Percentiles rank a stretch among this genome's conserved stretches.
phyloP scores from a whole-genome alignment of 805 yeast species.

The Yamadazyma ubonensis region DNA sequence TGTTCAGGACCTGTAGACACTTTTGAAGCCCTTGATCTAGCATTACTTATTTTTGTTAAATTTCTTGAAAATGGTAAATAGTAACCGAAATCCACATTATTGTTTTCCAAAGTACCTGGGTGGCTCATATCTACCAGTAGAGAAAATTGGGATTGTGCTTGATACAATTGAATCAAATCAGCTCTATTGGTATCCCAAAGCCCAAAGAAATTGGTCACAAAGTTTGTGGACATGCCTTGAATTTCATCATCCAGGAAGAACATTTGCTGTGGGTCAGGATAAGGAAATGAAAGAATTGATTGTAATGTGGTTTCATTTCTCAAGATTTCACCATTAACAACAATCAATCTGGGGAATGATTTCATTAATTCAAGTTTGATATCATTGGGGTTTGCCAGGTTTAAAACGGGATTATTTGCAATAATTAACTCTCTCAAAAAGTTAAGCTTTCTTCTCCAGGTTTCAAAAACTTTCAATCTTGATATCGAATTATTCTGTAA shows the following conservation, averaged over 20 bases:
- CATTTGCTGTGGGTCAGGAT: conserved; percentile 53
- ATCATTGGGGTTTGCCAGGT: conserved; percentile 30
- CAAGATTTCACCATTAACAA: conserved; percentile 74
- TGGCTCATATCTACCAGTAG: conserved; percentile 70
- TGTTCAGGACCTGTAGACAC: conserved; percentile 67
- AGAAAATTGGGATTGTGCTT: conserved; percentile 82
- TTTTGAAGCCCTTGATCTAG: conserved; percentile 55
- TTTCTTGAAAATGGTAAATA: conserved; percentile 78
- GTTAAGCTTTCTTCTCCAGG: conserved; percentile 75
- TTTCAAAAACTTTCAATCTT: conserved; percentile 59
- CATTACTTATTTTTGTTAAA: conserved; percentile 57
- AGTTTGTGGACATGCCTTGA: conserved; percentile 70
- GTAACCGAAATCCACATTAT: conserved; percentile 49
- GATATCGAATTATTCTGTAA: conserved; percentile 71
- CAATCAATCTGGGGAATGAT: conserved; percentile 74
- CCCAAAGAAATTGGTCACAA: conserved; percentile 70
- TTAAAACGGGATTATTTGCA: conserved; percentile 71
- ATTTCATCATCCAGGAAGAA: conserved; percentile 80
- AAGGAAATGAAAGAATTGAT: conserved; percentile 54
- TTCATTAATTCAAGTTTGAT: conserved; percentile 63
- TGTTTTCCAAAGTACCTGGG: conserved; percentile 42
- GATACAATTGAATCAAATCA: conserved; percentile 71
- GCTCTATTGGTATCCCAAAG: conserved; percentile 80
- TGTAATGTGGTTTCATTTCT: conserved; percentile 68
- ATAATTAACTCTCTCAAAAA: conserved; percentile 74